Evolutionary conservation across 2,329 filamentous ascomycete species (phyloP).

Genomic region (Hymenoscyphus linearis): DNA sequence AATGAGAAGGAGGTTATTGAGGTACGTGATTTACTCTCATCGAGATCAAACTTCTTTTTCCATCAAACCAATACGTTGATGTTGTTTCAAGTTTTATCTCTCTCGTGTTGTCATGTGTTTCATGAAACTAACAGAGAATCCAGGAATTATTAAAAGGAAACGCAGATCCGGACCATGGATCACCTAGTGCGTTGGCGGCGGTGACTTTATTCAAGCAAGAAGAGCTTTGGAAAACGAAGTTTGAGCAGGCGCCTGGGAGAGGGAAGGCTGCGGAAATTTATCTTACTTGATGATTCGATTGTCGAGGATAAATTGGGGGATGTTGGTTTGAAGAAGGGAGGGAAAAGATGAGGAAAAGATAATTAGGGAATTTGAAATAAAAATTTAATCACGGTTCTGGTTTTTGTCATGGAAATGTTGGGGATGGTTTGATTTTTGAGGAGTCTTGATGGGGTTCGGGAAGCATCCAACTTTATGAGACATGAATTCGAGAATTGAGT

Average conservation of each 20-base stretch:
- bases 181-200: slow-evolving; percentile 45
- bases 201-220: slow-evolving; percentile 49
- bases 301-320: neutral
- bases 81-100: too few species aligned
- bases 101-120: too few species aligned
- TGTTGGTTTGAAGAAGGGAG: neutral
- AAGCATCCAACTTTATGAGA: too few species aligned
- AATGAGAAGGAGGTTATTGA: slow-evolving; percentile 60
- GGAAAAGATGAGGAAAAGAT: too few species aligned
- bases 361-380: too few species aligned
- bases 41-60: too few species aligned
- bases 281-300: neutral
- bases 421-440: too few species aligned
- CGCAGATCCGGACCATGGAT: slow-evolving; percentile 49
- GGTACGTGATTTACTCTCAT: slow-evolving; percentile 31
- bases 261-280: slow-evolving; percentile 35
- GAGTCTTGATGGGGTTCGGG: too few species aligned
- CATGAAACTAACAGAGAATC: neutral
- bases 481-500: too few species aligned
- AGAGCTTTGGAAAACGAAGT: slow-evolving; percentile 44
- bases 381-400: too few species aligned
- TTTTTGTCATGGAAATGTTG: too few species aligned
- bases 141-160: slow-evolving; percentile 44
- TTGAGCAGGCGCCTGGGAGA: slow-evolving; percentile 43
- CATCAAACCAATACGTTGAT: too few species aligned